Conservation (phyloP, 2,329 filamentous ascomycete genomes). For the Karstenula rhodostoma region DNA sequence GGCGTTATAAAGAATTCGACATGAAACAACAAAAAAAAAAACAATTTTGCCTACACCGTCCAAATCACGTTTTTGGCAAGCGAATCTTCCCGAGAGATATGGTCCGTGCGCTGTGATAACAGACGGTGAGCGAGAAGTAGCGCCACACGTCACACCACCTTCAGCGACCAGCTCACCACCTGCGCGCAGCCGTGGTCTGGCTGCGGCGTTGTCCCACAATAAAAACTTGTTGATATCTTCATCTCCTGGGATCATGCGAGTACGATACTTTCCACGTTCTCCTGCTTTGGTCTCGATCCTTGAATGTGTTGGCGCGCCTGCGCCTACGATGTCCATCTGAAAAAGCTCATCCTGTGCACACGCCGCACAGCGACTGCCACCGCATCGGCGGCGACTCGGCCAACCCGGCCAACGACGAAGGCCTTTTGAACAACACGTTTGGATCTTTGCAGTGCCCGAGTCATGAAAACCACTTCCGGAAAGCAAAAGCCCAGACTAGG, state of each 20-base stretch:
- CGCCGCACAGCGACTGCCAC: too few relatives aligned
- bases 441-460: too few relatives aligned
- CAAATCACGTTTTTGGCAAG: constrained; percentile 10
- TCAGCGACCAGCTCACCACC: constrained; percentile 9
- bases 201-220: constrained; percentile 8
- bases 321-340: too few relatives aligned
- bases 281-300: not conserved
- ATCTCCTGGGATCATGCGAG: not conserved
- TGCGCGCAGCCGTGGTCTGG: not conserved
- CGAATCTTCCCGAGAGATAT: not conserved
- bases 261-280: not conserved
- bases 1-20: not conserved
- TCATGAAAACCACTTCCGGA: too few relatives aligned
- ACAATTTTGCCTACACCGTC: constrained; percentile 7
- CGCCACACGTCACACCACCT: constrained; percentile 14
- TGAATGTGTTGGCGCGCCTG: constrained; percentile 2
- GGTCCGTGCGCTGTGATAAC: constrained; percentile 10
- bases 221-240: constrained; percentile 8
- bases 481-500: too few relatives aligned
- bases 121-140: constrained; percentile 9
- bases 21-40: not conserved
- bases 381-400: too few relatives aligned
- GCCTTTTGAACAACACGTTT: too few relatives aligned
- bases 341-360: too few relatives aligned
- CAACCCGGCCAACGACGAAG: too few relatives aligned